Percentiles rank a stretch among this genome's conserved stretches.
phyloP scores from a whole-genome alignment of 345 rosid species.

The Rhizophora apiculata region DNA sequence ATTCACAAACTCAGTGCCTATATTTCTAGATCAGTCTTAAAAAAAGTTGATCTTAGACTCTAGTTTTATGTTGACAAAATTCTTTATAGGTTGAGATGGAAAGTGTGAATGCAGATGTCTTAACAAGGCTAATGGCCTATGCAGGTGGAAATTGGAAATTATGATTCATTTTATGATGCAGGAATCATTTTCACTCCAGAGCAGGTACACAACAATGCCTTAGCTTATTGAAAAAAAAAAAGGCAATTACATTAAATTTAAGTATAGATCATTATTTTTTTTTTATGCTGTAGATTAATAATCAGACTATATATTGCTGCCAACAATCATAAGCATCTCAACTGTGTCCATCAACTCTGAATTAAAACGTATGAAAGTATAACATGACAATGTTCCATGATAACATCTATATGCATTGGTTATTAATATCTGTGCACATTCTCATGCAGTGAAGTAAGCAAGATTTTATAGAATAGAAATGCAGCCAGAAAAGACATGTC shows the following conservation, averaged over 20 bases:
- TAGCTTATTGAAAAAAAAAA: not conserved
- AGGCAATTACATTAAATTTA: too few relatives aligned
- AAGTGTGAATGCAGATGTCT: slow-evolving; percentile 3
- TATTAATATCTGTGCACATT: too few relatives aligned
- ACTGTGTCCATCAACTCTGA: not conserved
- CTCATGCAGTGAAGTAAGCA: too few relatives aligned
- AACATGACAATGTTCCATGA: too few relatives aligned
- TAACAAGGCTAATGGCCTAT: slow-evolving; percentile 3
- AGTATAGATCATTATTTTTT: too few relatives aligned
- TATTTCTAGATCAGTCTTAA: not conserved
- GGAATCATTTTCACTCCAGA: slow-evolving; percentile 48
- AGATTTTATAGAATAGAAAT: too few relatives aligned
- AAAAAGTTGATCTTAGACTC: not conserved
- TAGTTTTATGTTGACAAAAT: not conserved
- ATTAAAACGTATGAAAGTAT: too few relatives aligned
- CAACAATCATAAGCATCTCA: not conserved
- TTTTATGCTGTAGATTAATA: too few relatives aligned
- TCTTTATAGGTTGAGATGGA: not conserved
- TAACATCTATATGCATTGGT: too few relatives aligned
- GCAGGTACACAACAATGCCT: slow-evolving; percentile 36
- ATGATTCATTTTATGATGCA: slow-evolving; percentile 53
- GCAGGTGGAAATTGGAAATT: slow-evolving; percentile 70
- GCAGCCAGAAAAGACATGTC: too few relatives aligned
- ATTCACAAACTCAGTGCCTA: not conserved
- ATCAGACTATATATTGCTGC: not conserved